Conservation (phyloP, 2,329 filamentous ascomycete genomes). For the Pyricularia sp. region DNA sequence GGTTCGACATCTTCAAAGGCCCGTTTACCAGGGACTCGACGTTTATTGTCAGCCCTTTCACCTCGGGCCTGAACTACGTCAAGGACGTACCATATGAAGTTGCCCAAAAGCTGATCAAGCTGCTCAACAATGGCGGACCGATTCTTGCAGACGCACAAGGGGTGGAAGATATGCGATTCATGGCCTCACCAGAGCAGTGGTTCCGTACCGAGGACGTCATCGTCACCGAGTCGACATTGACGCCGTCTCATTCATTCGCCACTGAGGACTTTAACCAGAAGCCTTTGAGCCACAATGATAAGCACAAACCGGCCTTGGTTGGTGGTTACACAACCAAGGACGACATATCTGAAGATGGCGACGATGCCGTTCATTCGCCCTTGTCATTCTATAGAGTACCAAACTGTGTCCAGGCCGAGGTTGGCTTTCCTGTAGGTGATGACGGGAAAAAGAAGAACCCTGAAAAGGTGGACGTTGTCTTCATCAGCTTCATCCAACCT, state of each 20-base stretch:
- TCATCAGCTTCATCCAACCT: slow-evolving; percentile 81
- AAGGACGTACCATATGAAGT: slow-evolving; percentile 71
- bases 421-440: slow-evolving; percentile 44
- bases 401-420: slow-evolving; percentile 68
- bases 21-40: slow-evolving; percentile 81
- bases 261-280: slow-evolving; percentile 17
- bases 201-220: slow-evolving; percentile 11
- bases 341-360: slow-evolving; percentile 73
- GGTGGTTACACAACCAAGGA: slow-evolving; percentile 83
- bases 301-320: slow-evolving; percentile 32
- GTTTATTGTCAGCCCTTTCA: slow-evolving; percentile 82
- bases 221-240: background rate
- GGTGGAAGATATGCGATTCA: slow-evolving; percentile 30
- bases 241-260: background rate
- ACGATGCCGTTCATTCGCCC: slow-evolving; percentile 75
- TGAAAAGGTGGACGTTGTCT: slow-evolving; percentile 75
- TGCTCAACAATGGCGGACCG: slow-evolving; percentile 46
- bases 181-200: slow-evolving; percentile 40
- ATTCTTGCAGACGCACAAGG: slow-evolving; percentile 29
- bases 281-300: slow-evolving; percentile 17
- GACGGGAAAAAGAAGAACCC: slow-evolving; percentile 34
- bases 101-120: slow-evolving; percentile 57
- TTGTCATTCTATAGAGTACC: slow-evolving; percentile 71
- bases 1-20: slow-evolving; percentile 93
- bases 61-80: slow-evolving; percentile 66